Percentiles rank a stretch among this genome's conserved stretches.
Evolutionary conservation across 2,329 filamentous ascomycete species (phyloP).

Genomic region (Fusarium hostae): DNA sequence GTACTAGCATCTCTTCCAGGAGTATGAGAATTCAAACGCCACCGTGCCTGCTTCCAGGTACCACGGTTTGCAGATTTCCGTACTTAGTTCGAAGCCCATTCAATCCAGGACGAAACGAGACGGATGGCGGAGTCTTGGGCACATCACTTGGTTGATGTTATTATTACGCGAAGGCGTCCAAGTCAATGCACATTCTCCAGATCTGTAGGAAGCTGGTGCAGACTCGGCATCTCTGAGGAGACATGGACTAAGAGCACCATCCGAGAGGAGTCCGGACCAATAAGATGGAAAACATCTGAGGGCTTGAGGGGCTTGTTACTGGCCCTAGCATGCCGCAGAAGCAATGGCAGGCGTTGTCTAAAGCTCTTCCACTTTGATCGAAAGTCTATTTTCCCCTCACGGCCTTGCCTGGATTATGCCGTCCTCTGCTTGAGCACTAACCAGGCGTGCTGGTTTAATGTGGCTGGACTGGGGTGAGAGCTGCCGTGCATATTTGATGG

Average conservation of each 20-base stretch:
- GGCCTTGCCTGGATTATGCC: conserved; percentile 23
- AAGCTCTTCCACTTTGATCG: conserved; percentile 33
- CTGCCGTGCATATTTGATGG: conserved; percentile 29
- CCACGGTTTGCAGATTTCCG: conserved; percentile 1
- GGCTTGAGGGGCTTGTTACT: conserved; percentile 25
- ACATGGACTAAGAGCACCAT: conserved; percentile 14
- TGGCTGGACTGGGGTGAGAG: conserved; percentile 24
- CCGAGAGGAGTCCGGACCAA: conserved; percentile 20
- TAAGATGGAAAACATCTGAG: conserved; percentile 6
- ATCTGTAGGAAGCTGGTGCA: conserved; percentile 7
- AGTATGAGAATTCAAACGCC: conserved; percentile 40
- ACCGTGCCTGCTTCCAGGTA: conserved; percentile 34
- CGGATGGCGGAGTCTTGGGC: neutral
- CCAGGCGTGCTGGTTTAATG: conserved; percentile 24
- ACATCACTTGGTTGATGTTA: neutral
- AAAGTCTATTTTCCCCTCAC: conserved; percentile 45
- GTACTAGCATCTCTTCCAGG: conserved; percentile 16
- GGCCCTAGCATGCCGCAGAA: conserved; percentile 17
- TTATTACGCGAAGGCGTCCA: neutral
- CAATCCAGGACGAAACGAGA: neutral
- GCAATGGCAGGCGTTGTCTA: conserved; percentile 22
- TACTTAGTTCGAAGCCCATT: conserved; percentile 1
- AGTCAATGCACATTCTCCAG: neutral
- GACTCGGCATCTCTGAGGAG: conserved; percentile 3
- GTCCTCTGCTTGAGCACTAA: conserved; percentile 18